Evolutionary conservation across 257 asterid species (phyloP).

Genomic region (Capsicum chinense): DNA sequence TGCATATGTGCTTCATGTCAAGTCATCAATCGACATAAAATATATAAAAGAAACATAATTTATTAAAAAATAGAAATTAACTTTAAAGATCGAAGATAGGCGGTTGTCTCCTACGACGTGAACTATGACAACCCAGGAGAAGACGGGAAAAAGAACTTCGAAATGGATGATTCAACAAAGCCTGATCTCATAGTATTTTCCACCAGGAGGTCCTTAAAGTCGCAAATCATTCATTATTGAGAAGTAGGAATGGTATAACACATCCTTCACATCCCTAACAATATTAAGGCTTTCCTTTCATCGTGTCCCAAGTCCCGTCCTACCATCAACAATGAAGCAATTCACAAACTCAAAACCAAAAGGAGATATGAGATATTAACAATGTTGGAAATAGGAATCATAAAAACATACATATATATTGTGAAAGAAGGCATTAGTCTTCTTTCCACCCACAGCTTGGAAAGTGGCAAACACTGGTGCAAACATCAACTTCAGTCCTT

Average conservation of each 20-base stretch:
- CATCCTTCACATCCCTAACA: constrained; percentile 78
- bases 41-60: too few relatives aligned
- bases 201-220: constrained; percentile 55
- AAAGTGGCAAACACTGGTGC: constrained; percentile 83
- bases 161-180: constrained; percentile 33
- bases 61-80: too few relatives aligned
- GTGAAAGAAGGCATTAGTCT: constrained; percentile 64
- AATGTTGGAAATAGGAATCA: constrained; percentile 3
- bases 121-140: neutral
- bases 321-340: constrained; percentile 43
- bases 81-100: too few relatives aligned
- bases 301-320: constrained; percentile 87
- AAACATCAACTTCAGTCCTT: too few relatives aligned
- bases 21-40: too few relatives aligned
- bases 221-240: constrained; percentile 77
- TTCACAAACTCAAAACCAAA: constrained; percentile 21
- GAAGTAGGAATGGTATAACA: constrained; percentile 69
- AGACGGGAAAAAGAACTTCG: neutral
- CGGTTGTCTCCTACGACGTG: too few relatives aligned
- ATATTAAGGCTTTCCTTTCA: constrained; percentile 68
- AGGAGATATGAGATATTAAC: constrained; percentile 12
- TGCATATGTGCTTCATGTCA: too few relatives aligned
- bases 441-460: constrained; percentile 80
- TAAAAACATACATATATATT: constrained; percentile 63
- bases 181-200: constrained; percentile 84